These are phyloP conservation scores for Prunus dulcis DNA, from an alignment of 306 rosid species.

Conservation along the genomic window DNA sequence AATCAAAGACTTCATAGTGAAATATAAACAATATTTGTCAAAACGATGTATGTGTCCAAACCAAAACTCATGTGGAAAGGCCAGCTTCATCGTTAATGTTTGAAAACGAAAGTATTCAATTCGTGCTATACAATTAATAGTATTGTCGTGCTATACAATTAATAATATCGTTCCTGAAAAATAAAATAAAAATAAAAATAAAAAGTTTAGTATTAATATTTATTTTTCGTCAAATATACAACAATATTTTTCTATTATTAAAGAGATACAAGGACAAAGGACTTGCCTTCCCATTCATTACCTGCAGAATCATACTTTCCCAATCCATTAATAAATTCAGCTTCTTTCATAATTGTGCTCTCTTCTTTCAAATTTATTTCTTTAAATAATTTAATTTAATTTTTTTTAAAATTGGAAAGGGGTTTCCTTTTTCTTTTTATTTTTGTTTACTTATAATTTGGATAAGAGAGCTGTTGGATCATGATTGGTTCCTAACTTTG, in stretches of 20 bases:
- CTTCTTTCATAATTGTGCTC: no score
- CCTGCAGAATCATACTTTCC: background rate
- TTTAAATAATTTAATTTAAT: no score
- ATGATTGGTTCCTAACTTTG: conserved; percentile 2
- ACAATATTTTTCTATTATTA: background rate
- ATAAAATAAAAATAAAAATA: background rate
- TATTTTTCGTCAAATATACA: background rate
- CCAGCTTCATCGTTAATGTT: background rate
- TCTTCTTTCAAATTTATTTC: no score
- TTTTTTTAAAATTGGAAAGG: background rate
- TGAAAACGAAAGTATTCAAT: background rate
- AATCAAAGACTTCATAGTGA: no score
- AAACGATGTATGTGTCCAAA: background rate
- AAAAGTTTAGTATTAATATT: background rate
- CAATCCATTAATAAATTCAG: no score
- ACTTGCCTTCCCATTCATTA: background rate
- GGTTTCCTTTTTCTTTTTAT: background rate
- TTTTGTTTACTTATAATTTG: background rate
- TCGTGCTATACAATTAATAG: background rate
- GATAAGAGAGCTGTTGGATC: background rate
- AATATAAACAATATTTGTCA: background rate
- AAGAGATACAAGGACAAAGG: background rate
- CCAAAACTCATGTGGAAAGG: background rate
- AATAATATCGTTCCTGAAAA: background rate
- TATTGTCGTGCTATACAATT: no score